Percentiles rank a stretch among this genome's conserved stretches.
phyloP scores from a whole-genome alignment of 148 eudicot species.

The Chenopodium album region DNA sequence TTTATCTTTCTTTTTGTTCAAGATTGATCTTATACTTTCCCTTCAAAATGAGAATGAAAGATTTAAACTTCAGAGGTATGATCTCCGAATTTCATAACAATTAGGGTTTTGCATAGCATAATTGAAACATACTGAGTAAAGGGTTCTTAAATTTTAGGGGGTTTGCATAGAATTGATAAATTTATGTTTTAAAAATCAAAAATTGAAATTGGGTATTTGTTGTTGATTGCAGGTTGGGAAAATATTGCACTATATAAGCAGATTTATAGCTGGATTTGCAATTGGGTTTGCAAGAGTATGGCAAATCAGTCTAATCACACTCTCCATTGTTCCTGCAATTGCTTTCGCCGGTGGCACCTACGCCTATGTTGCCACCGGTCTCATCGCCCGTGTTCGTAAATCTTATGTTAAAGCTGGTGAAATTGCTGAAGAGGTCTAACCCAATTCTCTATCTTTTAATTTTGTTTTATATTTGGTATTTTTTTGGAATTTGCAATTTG shows the following conservation, averaged over 20 bases:
- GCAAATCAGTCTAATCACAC: conserved; percentile 94
- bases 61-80: conserved; percentile 9
- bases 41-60: neutral
- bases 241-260: conserved; percentile 81
- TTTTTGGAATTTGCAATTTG: neutral
- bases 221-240: conserved; percentile 75
- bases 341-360: conserved; percentile 89
- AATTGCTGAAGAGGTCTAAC: conserved; percentile 84
- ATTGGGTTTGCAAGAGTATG: conserved; percentile 87
- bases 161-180: neutral
- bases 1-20: too few species aligned
- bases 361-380: conserved; percentile 88
- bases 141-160: neutral
- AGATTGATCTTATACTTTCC: too few species aligned
- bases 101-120: neutral
- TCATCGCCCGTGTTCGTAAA: conserved; percentile 79
- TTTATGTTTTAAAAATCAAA: neutral
- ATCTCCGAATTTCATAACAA: neutral
- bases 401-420: conserved; percentile 89
- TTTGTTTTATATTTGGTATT: neutral
- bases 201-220: conserved; percentile 15
- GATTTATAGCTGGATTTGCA: conserved; percentile 75
- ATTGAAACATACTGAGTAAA: neutral
- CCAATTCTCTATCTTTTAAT: neutral
- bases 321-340: conserved; percentile 85